Percentiles rank a stretch among this genome's conserved stretches.
Evolutionary conservation across 176 grass and related monocot genomes (phyloP).

Genomic region (Puya raimondii): DNA sequence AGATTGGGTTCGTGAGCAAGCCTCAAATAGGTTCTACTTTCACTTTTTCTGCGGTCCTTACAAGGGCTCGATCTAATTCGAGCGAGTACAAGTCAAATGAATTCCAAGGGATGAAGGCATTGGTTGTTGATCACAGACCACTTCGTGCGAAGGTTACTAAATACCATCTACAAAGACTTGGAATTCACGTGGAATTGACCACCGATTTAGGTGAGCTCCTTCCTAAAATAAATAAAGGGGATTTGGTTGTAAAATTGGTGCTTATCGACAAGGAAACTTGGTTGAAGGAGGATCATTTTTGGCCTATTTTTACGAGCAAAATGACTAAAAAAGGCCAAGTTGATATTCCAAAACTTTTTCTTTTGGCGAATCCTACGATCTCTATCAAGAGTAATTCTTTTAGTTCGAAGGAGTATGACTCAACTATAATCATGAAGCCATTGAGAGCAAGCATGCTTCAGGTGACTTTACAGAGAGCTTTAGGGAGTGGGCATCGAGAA

Average conservation of each 20-base stretch:
- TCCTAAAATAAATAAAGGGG: constrained; percentile 39
- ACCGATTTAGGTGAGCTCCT: constrained; percentile 45
- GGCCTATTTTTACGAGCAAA: constrained; percentile 45
- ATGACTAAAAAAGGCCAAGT: constrained; percentile 39
- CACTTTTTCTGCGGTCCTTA: constrained; percentile 72
- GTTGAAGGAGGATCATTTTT: constrained; percentile 41
- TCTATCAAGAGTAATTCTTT: constrained; percentile 42
- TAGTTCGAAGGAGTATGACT: constrained; percentile 43
- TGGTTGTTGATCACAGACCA: constrained; percentile 72
- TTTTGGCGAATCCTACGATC: constrained; percentile 55
- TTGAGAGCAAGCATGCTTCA: constrained; percentile 89
- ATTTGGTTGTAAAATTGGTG: constrained; percentile 50
- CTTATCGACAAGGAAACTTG: constrained; percentile 83
- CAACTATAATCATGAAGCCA: constrained; percentile 84
- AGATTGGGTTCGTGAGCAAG: constrained; percentile 79
- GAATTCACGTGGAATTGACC: constrained; percentile 56
- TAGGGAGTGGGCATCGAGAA: constrained; percentile 48
- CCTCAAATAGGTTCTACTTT: constrained; percentile 79
- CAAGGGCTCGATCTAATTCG: constrained; percentile 19
- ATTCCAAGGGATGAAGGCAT: constrained; percentile 69
- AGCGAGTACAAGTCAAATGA: constrained; percentile 43
- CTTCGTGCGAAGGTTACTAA: constrained; percentile 64
- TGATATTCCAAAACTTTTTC: constrained; percentile 61
- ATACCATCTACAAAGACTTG: constrained; percentile 88
- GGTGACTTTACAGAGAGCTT: constrained; percentile 44